A percentile compares a stretch with the other conserved stretches of the same genome.
Evolutionary conservation across 441 rosid genomes (phyloP).

Genomic region (Isatis lusitanica): DNA sequence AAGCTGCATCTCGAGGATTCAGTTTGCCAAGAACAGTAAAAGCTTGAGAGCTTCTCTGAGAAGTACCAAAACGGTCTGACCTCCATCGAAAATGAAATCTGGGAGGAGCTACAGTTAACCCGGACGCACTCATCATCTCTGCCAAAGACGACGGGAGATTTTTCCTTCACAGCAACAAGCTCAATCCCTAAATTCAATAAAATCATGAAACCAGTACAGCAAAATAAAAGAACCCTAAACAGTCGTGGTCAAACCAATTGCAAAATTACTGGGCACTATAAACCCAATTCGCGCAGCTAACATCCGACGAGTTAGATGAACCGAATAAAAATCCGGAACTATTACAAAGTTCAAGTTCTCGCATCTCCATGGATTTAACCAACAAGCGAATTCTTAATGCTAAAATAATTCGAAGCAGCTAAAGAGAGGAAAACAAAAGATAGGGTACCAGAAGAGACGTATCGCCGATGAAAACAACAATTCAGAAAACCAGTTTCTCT

Average conservation of each 20-base stretch:
- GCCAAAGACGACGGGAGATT: not conserved
- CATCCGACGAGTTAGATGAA: not conserved
- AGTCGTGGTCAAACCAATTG: not conserved
- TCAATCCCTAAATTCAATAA: slow-evolving; percentile 8
- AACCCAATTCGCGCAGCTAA: not conserved
- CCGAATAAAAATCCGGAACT: not conserved
- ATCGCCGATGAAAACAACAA: slow-evolving; percentile 13
- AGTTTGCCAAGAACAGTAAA: slow-evolving; percentile 34
- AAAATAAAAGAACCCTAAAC: slow-evolving; percentile 12
- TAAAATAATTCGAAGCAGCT: not conserved
- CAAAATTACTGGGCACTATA: slow-evolving; percentile 3
- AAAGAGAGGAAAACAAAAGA: not conserved
- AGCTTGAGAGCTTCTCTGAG: slow-evolving; percentile 40
- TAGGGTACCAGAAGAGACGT: slow-evolving; percentile 30
- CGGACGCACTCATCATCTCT: slow-evolving; percentile 75
- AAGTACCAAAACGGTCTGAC: slow-evolving; percentile 28
- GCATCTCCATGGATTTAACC: slow-evolving; percentile 19
- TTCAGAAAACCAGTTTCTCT: not conserved
- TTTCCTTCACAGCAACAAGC: slow-evolving; percentile 17
- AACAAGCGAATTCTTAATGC: not conserved
- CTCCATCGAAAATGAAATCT: slow-evolving; percentile 45
- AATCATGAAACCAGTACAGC: not conserved
- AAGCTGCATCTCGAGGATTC: slow-evolving; percentile 27
- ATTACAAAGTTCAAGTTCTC: not conserved
- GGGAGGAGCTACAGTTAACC: slow-evolving; percentile 60